Percentiles rank a stretch among this genome's conserved stretches.
These are phyloP conservation scores for Setaria viridis DNA, from an alignment of 202 grass and related monocot genomes.

Conservation along the genomic window DNA sequence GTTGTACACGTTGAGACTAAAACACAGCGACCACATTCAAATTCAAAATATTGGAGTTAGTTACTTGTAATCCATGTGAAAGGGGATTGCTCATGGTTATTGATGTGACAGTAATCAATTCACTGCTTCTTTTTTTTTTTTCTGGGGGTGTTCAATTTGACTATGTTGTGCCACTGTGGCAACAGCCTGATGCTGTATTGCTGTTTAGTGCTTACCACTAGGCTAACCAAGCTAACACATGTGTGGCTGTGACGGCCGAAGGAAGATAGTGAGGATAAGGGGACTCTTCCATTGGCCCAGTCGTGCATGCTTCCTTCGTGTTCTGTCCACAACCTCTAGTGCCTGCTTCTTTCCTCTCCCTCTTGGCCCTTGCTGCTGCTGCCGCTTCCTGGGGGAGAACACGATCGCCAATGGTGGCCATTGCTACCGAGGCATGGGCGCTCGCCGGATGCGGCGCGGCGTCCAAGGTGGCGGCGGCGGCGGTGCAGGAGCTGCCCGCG, in stretches of 20 bases:
- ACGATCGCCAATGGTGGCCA: constrained; percentile 56
- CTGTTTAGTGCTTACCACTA: neutral
- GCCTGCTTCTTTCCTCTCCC: neutral
- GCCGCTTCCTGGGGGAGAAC: neutral
- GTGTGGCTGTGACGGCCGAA: constrained; percentile 44
- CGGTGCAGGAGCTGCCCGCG: constrained; percentile 21
- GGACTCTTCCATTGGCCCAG: constrained; percentile 7
- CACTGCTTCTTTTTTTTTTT: neutral
- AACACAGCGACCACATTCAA: neutral
- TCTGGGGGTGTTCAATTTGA: neutral
- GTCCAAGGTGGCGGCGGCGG: constrained; percentile 6
- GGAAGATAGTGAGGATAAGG: constrained; percentile 51
- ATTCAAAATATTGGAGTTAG: neutral
- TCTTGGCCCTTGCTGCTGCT: neutral
- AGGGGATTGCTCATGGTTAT: neutral
- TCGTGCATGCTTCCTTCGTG: neutral
- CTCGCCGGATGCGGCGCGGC: constrained; percentile 46
- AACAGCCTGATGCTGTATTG: neutral
- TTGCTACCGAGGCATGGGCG: constrained; percentile 55
- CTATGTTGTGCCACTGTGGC: neutral
- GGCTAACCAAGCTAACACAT: constrained; percentile 35
- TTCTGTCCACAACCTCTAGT: neutral
- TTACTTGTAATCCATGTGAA: neutral
- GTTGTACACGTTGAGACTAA: constrained; percentile 6
- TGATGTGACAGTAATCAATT: neutral